phyloP scores from a whole-genome alignment of 345 rosid genomes.

The Populus davidiana region DNA sequence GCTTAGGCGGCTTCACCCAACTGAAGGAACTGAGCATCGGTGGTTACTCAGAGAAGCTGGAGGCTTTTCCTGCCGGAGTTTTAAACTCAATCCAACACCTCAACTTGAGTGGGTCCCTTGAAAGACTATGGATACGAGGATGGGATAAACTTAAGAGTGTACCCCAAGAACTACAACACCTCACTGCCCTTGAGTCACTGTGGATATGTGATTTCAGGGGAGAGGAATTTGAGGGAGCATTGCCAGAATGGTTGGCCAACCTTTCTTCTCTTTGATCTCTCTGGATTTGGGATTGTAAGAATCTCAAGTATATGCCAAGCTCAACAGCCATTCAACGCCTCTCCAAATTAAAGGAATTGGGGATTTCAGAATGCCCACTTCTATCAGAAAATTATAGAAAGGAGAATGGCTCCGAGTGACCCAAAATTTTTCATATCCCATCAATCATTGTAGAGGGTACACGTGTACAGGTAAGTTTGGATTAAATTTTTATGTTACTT shows the following conservation, averaged over 20 bases:
- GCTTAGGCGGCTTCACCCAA: not conserved
- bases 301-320: conserved; percentile 3
- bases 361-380: not conserved
- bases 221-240: not conserved
- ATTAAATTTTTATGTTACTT: no score
- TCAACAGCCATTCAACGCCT: not conserved
- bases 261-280: not conserved
- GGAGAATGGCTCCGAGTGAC: not conserved
- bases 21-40: conserved; percentile 11
- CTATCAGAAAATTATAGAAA: not conserved
- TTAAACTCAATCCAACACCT: no score
- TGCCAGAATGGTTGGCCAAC: conserved; percentile 14
- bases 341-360: not conserved
- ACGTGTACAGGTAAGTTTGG: rapidly evolving
- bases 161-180: no score
- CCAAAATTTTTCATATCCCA: no score
- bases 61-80: no score
- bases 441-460: rapidly evolving
- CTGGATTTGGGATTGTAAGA: not conserved
- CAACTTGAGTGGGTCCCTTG: no score
- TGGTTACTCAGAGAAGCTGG: not conserved
- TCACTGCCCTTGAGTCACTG: no score
- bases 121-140: rapidly evolving
- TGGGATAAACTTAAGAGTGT: no score
- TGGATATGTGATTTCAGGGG: rapidly evolving